Base-by-base conservation (phyloP, 2,329 filamentous ascomycete species). In the Verticillium isaacii region DNA sequence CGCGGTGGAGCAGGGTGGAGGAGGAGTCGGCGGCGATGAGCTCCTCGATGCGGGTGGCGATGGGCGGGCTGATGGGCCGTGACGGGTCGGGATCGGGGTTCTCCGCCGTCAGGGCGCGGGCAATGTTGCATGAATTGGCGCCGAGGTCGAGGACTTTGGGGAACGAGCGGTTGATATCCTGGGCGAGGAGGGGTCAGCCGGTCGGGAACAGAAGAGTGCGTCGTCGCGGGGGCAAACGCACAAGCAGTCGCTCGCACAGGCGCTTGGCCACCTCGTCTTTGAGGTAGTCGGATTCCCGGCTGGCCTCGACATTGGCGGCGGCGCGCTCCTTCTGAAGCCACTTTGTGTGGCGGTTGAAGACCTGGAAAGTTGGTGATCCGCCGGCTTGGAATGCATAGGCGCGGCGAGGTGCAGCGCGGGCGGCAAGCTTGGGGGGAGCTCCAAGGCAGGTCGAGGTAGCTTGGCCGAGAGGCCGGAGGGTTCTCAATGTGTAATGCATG, bases 81-180 rank as follows among this genome's bases (percentile, higher is more conserved):
- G 75, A 70, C 7, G 82, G 78, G 67, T 84, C 82, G 8, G 82
- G 83, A 70, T 91, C 88, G 1, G 87, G 86, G 71, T 92, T 87
- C 62, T 87, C 82, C 65, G 87, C 80, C 68, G 89, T 89, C 56
- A 98, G 84, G 61, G 91, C 90, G 65, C 89, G 88, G 23, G 93
- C 93, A 64, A 99, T 88, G 75, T 97, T 96, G 83, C 94, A 97
- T 64, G 94, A 92, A 74, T 98, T 97, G 65, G 95, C 94, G 65
- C 95, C 95, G 36, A 97, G 87, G 75, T 99, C 95, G 64, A 99
- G 89, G 29, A 93, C 92, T 66, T 86, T 84, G 55, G 90, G 86
- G 69, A 96, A 97, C 61, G 87, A 82, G 36, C 95, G 90, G 70
- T 96, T 97, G 79, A 99, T 96, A 73, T 98, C 93, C 91, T 93